Evolutionary conservation across 2,329 filamentous ascomycete genomes (phyloP), one percentile per base, ranked within the genome.

Genomic region (Penicillium crustosum): DNA sequence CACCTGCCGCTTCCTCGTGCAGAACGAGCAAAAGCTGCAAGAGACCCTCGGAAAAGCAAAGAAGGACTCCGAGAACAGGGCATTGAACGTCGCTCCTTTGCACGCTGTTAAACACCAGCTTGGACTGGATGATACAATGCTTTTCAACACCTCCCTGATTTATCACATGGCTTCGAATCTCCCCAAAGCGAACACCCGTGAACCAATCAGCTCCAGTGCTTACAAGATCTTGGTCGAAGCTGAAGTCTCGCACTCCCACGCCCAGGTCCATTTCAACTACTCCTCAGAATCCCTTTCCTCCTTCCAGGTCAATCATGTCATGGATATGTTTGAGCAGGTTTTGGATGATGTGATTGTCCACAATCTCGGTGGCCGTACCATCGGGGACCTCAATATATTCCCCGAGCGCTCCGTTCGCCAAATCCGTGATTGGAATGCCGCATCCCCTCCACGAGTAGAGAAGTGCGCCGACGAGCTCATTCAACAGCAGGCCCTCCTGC

Each of bases 201-300:
- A 61, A 15, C 45, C 58, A 8, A 23, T 49, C 9, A 56, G 53
- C 21, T 56, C 58, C 4, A 64, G 55, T 19, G 43, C 59, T 19
- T 71, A 67, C 33, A 63, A 70, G n/a, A 64, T 75, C 19, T 53
- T 61, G 7, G 62, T 75, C 10, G 66, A 69, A 27, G 68, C 70
- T 2, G 64, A 65, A n/a, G 62, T 69, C 7, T 68, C 66, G 17
- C 56, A 61, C 10, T 54, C 62, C 8, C 61, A 62, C 6, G 81
- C 82, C 3, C 73, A 87, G 23, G 68, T 75, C 2, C 80, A 84
- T 53, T 77, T 88, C 23, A 79, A 79, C 35, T 73, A 76, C 4
- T 78, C 83, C n/a, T 78, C 80, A 0, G 76, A 78, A 42, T 73
- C 80, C 23, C 76, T 89, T 25, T 80, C 81, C 47, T 55, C 62